These are phyloP conservation scores for Diaporthe capsici DNA, from an alignment of 2,329 filamentous ascomycete genomes.

Conservation along the genomic window DNA sequence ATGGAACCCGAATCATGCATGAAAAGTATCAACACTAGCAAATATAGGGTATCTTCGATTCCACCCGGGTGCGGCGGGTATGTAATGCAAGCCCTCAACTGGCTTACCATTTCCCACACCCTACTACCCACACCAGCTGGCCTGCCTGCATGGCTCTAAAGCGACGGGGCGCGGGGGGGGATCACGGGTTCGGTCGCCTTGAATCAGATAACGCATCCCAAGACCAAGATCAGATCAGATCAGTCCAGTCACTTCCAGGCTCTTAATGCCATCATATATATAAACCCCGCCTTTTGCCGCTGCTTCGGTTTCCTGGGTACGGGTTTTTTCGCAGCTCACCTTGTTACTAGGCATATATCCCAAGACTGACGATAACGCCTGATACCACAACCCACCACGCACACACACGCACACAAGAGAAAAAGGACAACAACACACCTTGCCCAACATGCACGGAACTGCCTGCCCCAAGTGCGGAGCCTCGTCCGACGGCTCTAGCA, in stretches of 20 bases:
- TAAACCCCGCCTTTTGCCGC: conserved; percentile 31
- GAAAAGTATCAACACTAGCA: conserved; percentile 10
- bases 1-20: background rate
- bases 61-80: conserved; percentile 7
- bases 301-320: background rate
- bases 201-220: conserved; percentile 32
- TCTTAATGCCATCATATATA: conserved; percentile 25
- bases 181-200: conserved; percentile 26
- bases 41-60: background rate
- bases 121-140: background rate
- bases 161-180: no score
- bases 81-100: background rate
- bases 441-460: conserved; percentile 56
- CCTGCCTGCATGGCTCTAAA: conserved; percentile 4
- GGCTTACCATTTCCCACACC: conserved; percentile 38
- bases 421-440: conserved; percentile 5
- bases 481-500: conserved; percentile 59
- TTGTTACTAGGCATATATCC: background rate
- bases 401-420: conserved; percentile 27
- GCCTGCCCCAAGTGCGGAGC: conserved; percentile 71
- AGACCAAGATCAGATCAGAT: conserved; percentile 22
- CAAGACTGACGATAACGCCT: background rate
- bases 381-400: background rate
- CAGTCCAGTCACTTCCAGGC: background rate
- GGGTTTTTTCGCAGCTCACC: background rate